Percentiles rank a stretch among this genome's conserved stretches.
Evolutionary conservation across 2,329 filamentous ascomycete species (phyloP).

Genomic region (Stromatinia cepivora): DNA sequence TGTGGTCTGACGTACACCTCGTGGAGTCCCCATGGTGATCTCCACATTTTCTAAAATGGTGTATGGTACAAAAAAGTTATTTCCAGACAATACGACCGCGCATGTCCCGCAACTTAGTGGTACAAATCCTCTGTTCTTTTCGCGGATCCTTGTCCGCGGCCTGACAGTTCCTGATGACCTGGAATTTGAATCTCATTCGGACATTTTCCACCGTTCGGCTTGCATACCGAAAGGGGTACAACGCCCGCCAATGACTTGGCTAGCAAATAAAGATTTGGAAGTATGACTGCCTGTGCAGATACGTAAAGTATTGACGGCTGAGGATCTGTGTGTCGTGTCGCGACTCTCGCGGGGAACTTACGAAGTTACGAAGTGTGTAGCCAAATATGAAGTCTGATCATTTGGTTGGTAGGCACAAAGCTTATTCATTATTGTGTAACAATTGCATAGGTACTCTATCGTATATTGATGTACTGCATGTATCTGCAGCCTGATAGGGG

Average conservation of each 20-base stretch:
- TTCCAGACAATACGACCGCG: constrained; percentile 5
- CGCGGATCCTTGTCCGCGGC: constrained; percentile 13
- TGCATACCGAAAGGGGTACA: constrained; percentile 9
- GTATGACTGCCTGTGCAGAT: constrained; percentile 20
- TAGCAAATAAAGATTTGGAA: background rate
- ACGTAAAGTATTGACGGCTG: constrained; percentile 7
- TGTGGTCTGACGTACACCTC: background rate
- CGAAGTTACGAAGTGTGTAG: background rate
- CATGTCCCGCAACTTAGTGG: background rate
- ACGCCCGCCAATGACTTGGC: constrained; percentile 9
- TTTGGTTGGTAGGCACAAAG: constrained; percentile 10
- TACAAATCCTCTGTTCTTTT: constrained; percentile 12
- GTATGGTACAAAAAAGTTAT: constrained; percentile 11
- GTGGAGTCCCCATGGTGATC: background rate
- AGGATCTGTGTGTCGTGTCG: background rate
- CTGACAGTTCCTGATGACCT: constrained; percentile 20
- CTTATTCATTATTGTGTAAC: constrained; percentile 5
- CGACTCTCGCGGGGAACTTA: background rate
- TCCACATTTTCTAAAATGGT: constrained; percentile 14
- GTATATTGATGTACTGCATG: constrained; percentile 18
- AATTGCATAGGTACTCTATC: background rate
- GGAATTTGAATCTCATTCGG: constrained; percentile 14
- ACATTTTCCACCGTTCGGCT: constrained; percentile 19
- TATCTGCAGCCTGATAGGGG: background rate
- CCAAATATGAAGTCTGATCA: too few relatives aligned